phyloP scores from a whole-genome alignment of 2,329 filamentous ascomycete species.

The Aspergillus latus region DNA sequence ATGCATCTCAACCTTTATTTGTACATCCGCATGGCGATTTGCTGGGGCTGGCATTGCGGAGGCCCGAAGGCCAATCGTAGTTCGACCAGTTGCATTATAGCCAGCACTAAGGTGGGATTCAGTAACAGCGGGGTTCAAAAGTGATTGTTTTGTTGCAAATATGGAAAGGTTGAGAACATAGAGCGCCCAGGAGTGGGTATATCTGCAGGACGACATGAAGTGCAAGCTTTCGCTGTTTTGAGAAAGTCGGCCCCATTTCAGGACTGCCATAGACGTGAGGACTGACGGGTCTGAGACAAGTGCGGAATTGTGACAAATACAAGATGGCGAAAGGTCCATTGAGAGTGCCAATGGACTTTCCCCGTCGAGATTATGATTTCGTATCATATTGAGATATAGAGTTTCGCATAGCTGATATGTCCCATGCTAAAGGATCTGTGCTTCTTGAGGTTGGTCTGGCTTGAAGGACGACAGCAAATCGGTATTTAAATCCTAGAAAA shows the following conservation, averaged over 20 bases:
- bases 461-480: background rate
- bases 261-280: background rate
- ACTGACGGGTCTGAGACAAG: background rate
- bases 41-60: background rate
- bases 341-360: background rate
- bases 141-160: background rate
- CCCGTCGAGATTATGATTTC: background rate
- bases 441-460: background rate
- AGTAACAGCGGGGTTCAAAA: background rate
- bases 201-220: background rate
- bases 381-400: background rate
- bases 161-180: background rate
- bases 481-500: background rate
- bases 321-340: background rate
- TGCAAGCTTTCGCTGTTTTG: background rate
- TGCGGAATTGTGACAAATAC: background rate
- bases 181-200: background rate
- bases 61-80: background rate
- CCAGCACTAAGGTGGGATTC: background rate
- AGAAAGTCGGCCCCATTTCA: background rate
- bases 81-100: background rate
- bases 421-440: background rate
- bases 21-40: background rate
- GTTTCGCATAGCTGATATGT: background rate
- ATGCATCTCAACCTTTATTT: slow-evolving; percentile 16